Conservation (phyloP, 805 yeast species). For the Metschnikowia picachoensis region DNA sequence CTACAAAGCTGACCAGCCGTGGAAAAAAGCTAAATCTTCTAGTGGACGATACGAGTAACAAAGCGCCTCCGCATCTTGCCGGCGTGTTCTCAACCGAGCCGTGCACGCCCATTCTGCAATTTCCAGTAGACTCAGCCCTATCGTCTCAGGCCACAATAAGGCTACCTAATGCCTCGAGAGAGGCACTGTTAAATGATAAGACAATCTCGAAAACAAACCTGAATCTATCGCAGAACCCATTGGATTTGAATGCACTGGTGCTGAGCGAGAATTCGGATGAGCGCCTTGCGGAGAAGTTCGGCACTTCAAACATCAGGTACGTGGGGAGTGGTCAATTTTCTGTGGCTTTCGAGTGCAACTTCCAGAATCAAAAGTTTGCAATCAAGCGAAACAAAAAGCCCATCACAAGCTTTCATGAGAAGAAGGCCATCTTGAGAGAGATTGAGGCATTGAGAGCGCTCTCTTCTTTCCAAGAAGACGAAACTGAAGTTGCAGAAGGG, state of each 20-base stretch:
- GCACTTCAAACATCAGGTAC: conserved; percentile 53
- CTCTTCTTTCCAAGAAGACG: conserved; percentile 37
- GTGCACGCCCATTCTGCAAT: conserved; percentile 19
- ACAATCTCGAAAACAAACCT: conserved; percentile 10
- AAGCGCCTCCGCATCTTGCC: not conserved
- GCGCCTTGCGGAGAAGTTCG: conserved; percentile 47
- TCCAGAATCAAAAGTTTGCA: conserved; percentile 68
- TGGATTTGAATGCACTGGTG: not conserved
- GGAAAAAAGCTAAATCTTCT: conserved; percentile 10
- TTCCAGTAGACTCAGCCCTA: conserved; percentile 17
- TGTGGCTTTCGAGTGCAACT: conserved; percentile 75
- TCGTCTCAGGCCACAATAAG: conserved; percentile 23
- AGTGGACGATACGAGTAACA: conserved; percentile 1
- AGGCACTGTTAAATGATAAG: conserved; percentile 7
- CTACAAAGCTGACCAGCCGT: conserved; percentile 27
- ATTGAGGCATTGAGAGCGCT: conserved; percentile 60
- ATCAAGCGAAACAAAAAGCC: conserved; percentile 81
- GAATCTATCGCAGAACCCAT: not conserved
- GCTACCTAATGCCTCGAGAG: conserved; percentile 10
- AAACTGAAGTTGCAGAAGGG: conserved; percentile 51
- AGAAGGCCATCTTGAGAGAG: conserved; percentile 64
- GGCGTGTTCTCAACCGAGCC: conserved; percentile 12
- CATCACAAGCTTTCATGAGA: conserved; percentile 47
- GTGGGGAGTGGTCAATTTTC: conserved; percentile 90
- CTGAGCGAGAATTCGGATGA: conserved; percentile 31